Base-by-base conservation (phyloP, 257 asterid genomes). In the Schizonepeta tenuifolia region DNA sequence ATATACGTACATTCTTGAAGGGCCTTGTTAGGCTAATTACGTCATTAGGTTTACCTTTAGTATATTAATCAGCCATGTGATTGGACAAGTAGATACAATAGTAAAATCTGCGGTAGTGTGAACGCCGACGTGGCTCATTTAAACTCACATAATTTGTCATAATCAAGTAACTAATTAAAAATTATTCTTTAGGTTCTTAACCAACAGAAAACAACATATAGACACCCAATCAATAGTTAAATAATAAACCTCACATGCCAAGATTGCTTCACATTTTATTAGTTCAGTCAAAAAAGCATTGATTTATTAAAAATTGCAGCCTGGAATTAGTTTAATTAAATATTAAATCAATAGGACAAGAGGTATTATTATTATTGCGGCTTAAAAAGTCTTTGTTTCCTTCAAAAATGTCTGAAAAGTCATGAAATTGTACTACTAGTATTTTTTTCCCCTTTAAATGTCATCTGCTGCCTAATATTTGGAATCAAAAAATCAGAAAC, bases 101-200 rank as follows among this genome's bases (percentile, higher is more conserved):
- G 22, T 71, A 58, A 12, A 54, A 11, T 64, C 55, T 18, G 75
- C 58, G 75, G 75, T 28, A 73, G 43, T 71, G 50, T 76, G 69
- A 65, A 74, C 31, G 26, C 24, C 11, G 43, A 83, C 87, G 85
- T 79, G 86, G 85, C 72, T 46, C 12, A 35, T 63, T 56, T 75
- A 38, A 41, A 36, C 61, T 74, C 82, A 65, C 80, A 51, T 50
- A 51, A 49, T 72, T 70, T 46, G 65, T 44, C 61, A 79, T 76
- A 66, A 65, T 33, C 15, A 78, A 60, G 60, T 36, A 68, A 73
- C 38, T 60, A 17, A 66, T 67, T 18, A 65, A 56, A 70, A 54
- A 75, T 24, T 28, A 31, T 24, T 57, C 50, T 54, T 28, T 77
- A 72, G 55, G 51, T 81, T 73, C 74, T 77, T 81, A 80, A 72